phyloP scores from a whole-genome alignment of 1,284 basidiomycete species.

The Fomitopsis pinicola region DNA sequence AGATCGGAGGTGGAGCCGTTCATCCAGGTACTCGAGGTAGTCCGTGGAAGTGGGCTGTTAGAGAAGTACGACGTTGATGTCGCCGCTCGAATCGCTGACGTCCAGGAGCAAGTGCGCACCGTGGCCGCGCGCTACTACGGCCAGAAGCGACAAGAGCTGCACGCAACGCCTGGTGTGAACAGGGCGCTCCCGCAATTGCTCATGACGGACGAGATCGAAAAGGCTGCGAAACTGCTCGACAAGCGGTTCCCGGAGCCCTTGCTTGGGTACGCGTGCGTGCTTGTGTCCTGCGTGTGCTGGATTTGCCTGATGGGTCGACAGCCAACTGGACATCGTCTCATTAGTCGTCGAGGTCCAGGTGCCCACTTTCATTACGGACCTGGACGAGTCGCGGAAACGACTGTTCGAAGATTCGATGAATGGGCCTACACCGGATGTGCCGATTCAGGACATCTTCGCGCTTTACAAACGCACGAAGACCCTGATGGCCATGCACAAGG shows the following conservation, averaged over 20 bases:
- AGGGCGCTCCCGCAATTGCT: conserved; percentile 74
- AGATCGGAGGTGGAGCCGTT: conserved; percentile 62
- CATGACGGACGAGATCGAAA: conserved; percentile 89
- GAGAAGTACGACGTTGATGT: conserved; percentile 67
- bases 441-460: conserved; percentile 85
- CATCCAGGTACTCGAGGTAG: conserved; percentile 65
- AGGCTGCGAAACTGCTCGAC: conserved; percentile 76
- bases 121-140: conserved; percentile 71
- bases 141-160: conserved; percentile 64
- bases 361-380: conserved; percentile 73
- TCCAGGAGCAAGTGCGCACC: conserved; percentile 66
- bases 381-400: conserved; percentile 68
- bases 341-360: conserved; percentile 71
- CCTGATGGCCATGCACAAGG: conserved; percentile 72
- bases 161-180: conserved; percentile 68
- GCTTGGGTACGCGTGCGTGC: conserved; percentile 52
- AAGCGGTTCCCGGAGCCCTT: conserved; percentile 84
- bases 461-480: conserved; percentile 77
- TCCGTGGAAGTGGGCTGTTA: conserved; percentile 66
- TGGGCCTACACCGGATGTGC: conserved; percentile 72
- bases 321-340: conserved; percentile 77
- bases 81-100: conserved; percentile 57
- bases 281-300: not conserved
- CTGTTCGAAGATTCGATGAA: conserved; percentile 78
- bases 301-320: conserved; percentile 23